Conservation (phyloP, 345 rosid genomes). For the Carallia pectinifolia region DNA sequence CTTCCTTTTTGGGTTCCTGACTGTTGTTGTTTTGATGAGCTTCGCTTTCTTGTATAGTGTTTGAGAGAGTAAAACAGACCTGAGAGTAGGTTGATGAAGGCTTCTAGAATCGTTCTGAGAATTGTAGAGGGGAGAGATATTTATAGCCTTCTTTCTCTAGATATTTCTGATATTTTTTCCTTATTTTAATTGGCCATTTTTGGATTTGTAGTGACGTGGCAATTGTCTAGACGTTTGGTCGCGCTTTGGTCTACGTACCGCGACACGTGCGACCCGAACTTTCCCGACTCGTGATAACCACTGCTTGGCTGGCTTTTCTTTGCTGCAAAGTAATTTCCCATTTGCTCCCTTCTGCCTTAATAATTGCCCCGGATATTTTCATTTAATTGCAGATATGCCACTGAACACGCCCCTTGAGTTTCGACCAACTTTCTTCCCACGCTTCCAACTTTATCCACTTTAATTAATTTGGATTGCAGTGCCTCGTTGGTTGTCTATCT, state of each 20-base stretch:
- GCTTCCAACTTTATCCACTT: no score
- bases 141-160: slow-evolving; percentile 48
- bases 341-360: no score
- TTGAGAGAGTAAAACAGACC: no score
- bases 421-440: no score
- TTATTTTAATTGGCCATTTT: no score
- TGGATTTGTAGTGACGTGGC: slow-evolving; percentile 17
- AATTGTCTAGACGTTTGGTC: background rate
- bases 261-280: slow-evolving; percentile 22
- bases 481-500: no score
- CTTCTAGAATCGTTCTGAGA: background rate
- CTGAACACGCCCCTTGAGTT: background rate
- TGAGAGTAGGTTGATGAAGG: background rate
- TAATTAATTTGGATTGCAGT: no score
- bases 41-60: no score
- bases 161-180: slow-evolving; percentile 32
- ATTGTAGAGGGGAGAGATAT: background rate
- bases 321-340: background rate
- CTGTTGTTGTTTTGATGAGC: no score
- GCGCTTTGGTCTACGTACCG: background rate
- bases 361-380: background rate
- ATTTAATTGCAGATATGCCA: slow-evolving; percentile 12
- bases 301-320: slow-evolving; percentile 1
- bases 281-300: slow-evolving; percentile 20
- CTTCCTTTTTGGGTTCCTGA: no score